phyloP scores from a whole-genome alignment of 805 yeast species.

The Priceomyces carsonii region DNA sequence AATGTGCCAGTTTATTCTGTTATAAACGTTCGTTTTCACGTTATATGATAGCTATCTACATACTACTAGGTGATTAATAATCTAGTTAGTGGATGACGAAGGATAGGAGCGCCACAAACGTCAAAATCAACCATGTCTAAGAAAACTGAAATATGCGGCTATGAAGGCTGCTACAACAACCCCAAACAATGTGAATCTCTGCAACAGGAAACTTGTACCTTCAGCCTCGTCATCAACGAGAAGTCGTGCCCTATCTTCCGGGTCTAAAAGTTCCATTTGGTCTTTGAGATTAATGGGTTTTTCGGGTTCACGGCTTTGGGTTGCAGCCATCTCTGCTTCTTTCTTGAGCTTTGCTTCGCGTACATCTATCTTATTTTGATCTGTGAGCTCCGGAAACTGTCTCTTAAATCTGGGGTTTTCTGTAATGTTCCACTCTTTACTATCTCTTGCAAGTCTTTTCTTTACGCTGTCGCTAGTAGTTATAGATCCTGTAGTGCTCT shows the following conservation, averaged over 20 bases:
- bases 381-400: slow-evolving; percentile 71
- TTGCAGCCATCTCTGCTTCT: slow-evolving; percentile 4
- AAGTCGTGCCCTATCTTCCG: slow-evolving; percentile 64
- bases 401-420: slow-evolving; percentile 57
- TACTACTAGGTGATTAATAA: too few relatives aligned
- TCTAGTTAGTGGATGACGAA: too few relatives aligned
- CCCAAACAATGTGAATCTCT: slow-evolving; percentile 25
- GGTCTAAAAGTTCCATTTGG: slow-evolving; percentile 50
- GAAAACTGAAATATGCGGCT: slow-evolving; percentile 26
- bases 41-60: too few relatives aligned
- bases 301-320: slow-evolving; percentile 11
- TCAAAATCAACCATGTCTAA: slow-evolving; percentile 13
- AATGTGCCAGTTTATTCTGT: too few relatives aligned
- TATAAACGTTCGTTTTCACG: too few relatives aligned
- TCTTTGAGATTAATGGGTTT: slow-evolving; percentile 20
- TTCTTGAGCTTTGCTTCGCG: slow-evolving; percentile 14
- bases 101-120: too few relatives aligned
- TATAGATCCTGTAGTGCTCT: slow-evolving; percentile 81
- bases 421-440: slow-evolving; percentile 58
- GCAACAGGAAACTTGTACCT: slow-evolving; percentile 7
- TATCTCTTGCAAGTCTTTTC: slow-evolving; percentile 55
- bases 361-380: slow-evolving; percentile 38
- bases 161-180: slow-evolving; percentile 32
- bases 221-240: slow-evolving; percentile 19
- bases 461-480: slow-evolving; percentile 60